phyloP scores from a whole-genome alignment of 805 yeast genomes.

The Candida morakotiae region DNA sequence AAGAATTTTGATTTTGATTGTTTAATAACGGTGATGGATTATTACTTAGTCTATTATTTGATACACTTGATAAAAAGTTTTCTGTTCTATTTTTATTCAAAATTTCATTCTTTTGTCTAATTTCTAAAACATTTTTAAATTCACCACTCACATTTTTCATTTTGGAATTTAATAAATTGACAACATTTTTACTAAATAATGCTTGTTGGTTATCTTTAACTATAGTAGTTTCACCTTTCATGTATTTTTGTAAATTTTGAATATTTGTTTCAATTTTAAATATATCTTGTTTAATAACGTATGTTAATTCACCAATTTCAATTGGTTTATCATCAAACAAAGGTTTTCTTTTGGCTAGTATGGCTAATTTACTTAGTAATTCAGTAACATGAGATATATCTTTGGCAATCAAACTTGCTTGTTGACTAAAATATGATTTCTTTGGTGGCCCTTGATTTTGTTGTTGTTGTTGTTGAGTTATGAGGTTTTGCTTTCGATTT shows the following conservation, averaged over 20 bases:
- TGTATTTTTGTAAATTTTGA: constrained; percentile 54
- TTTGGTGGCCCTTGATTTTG: constrained; percentile 15
- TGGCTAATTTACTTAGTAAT: constrained; percentile 73
- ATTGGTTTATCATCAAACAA: constrained; percentile 91
- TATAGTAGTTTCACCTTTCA: constrained; percentile 40
- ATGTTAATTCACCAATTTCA: constrained; percentile 89
- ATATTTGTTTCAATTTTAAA: constrained; percentile 72
- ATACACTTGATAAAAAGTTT: constrained; percentile 62
- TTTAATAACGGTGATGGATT: constrained; percentile 23
- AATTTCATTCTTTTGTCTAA: constrained; percentile 79
- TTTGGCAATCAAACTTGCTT: constrained; percentile 80
- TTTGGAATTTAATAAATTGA: constrained; percentile 80
- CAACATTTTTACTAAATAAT: constrained; percentile 80
- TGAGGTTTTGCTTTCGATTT: constrained; percentile 37
- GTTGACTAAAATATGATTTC: constrained; percentile 42
- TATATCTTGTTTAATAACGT: constrained; percentile 81
- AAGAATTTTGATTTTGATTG: constrained; percentile 6
- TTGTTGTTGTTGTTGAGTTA: constrained; percentile 16
- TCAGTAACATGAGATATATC: constrained; percentile 86
- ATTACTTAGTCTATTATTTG: constrained; percentile 21
- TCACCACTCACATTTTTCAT: constrained; percentile 90
- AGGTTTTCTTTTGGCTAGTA: constrained; percentile 84
- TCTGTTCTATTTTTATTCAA: constrained; percentile 79
- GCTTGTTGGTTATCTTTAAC: constrained; percentile 56
- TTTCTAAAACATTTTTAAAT: constrained; percentile 84